Evolutionary conservation across 2,329 filamentous ascomycete genomes (phyloP), one percentile per base, ranked within the genome.

Genomic region (Penicillium sp.): DNA sequence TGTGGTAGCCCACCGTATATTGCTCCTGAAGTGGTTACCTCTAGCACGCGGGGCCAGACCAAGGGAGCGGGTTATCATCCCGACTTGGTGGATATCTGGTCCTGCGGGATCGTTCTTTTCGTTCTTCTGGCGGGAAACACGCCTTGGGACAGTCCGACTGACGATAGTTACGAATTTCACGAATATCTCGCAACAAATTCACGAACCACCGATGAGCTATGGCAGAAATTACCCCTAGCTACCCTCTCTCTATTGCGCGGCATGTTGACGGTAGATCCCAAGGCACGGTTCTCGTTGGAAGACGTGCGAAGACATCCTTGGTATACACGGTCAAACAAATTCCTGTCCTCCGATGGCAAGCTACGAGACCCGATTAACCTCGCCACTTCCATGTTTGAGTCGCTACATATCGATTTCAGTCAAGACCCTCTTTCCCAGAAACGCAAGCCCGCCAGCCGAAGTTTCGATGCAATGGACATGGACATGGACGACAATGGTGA

Each of bases 1-100:
- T 99, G 94, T 68, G 94, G 94, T 6, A 96, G 91, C 63, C 94
- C 94, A 17, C 94, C 94, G 0, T 99, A 99, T 66, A 97, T 99
- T 66, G 94, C 94, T 0, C 94, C 95, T 1, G 94, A 99, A 73
- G 94, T 99, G 23, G 75, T 87, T 15, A 75, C 70, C 15, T 81
- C 81, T 39, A 78, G 74, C 45, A 72, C 76, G 74, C 53, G 88
- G 78, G 68, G 65, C 3, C 74, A 78, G 55, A 67, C 68, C 7
- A 75, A 75, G 52, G 75, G 75, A 3, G 41, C 59, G 12, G 77
- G 77, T 7, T 81, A 81, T 54, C 71, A 73, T 24, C 86, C 92
- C 7, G 90, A 97, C 55, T 75, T 90, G 34, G 90, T 90, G 30
- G 94, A 99, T 68, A 87, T 99, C 50, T 99, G 95, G 95, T 97